Conservation (phyloP, 139 green algal species). For the Eudorina sp. region DNA sequence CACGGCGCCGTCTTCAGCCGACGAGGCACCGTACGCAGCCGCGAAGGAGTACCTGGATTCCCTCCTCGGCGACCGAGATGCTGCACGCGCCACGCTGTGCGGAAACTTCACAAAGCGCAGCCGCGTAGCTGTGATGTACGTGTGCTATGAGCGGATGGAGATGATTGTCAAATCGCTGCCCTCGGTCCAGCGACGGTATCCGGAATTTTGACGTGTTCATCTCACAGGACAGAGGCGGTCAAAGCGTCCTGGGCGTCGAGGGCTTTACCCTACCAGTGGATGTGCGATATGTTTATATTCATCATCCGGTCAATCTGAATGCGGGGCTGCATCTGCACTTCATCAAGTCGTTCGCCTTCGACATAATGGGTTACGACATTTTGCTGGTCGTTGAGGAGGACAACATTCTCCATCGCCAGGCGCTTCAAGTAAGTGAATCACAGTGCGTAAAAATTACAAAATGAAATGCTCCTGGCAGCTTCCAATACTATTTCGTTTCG, state of each 20-base stretch:
- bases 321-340: conserved; percentile 1
- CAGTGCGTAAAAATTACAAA: no score
- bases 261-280: neutral
- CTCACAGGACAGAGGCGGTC: neutral
- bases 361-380: conserved; percentile 8
- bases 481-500: no score
- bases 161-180: neutral
- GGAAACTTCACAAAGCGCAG: neutral
- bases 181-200: neutral
- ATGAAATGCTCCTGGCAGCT: no score
- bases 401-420: conserved; percentile 11
- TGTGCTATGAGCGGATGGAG: conserved; percentile 13
- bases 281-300: neutral
- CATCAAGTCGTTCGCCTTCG: conserved; percentile 19
- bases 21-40: no score
- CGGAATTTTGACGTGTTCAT: neutral
- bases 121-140: conserved; percentile 2
- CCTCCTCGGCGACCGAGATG: neutral
- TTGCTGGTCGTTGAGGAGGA: conserved; percentile 21
- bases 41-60: neutral
- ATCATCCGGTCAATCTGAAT: neutral
- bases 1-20: no score
- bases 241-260: neutral
- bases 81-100: neutral
- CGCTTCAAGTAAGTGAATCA: no score